A percentile compares a stretch with the other conserved stretches of the same genome.
Evolutionary conservation across 140 eudicot species (phyloP).

Genomic region (Stevia rebaudiana): DNA sequence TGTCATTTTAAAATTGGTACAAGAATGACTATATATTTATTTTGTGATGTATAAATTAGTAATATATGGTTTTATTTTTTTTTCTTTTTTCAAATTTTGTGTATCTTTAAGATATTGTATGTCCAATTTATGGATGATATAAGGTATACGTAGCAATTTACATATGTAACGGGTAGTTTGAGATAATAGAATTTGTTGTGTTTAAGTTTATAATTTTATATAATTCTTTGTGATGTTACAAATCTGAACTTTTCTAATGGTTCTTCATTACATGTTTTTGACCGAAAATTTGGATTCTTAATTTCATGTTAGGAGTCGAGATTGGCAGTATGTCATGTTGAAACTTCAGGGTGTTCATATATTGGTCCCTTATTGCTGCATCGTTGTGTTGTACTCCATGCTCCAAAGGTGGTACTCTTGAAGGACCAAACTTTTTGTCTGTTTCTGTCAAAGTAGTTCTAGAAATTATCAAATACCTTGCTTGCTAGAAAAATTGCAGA

Average conservation of each 20-base stretch:
- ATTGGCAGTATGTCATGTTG: conserved; percentile 7
- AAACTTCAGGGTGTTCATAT: conserved; percentile 11
- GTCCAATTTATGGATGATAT: conserved; percentile 20
- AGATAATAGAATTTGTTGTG: conserved; percentile 1
- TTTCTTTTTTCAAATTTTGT: neutral
- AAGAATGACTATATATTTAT: neutral
- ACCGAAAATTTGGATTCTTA: conserved; percentile 16
- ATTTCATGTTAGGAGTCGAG: neutral
- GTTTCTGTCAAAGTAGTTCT: conserved; percentile 21
- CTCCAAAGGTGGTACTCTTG: conserved; percentile 8
- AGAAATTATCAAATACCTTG: conserved; percentile 23
- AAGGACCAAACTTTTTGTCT: conserved; percentile 15
- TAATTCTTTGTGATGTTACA: conserved; percentile 4
- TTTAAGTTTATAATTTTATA: conserved; percentile 12
- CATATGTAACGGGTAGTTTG: conserved; percentile 17
- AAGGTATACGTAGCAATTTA: conserved; percentile 6
- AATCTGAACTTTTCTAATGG: conserved; percentile 7
- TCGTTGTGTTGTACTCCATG: conserved; percentile 22
- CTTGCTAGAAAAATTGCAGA: conserved; percentile 17
- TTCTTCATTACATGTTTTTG: conserved; percentile 7
- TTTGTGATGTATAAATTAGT: conserved; percentile 21
- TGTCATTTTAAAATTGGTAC: neutral
- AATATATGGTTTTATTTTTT: conserved; percentile 23
- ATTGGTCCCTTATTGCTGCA: conserved; percentile 21
- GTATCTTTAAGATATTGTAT: neutral